Evolutionary conservation across 176 grass and related monocot genomes (phyloP).

Genomic region (Triticum monococcum): DNA sequence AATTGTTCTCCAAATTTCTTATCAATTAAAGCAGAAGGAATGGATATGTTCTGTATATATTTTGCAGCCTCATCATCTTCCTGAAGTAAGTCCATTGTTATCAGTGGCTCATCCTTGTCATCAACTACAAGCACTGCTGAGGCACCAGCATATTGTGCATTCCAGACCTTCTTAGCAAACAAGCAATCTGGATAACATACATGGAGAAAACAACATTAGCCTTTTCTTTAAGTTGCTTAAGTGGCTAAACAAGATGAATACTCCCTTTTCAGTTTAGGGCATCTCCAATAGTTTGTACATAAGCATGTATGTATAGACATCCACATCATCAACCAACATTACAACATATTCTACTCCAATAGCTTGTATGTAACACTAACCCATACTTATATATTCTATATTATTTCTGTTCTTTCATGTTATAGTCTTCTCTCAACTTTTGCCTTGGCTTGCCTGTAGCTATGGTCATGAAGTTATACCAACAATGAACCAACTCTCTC

Average conservation of each 20-base stretch:
- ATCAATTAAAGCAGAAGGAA: slow-evolving; percentile 87
- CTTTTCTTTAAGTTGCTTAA: slow-evolving; percentile 1
- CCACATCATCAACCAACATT: too few relatives aligned
- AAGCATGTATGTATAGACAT: too few relatives aligned
- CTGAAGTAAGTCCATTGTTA: slow-evolving; percentile 95
- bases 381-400: too few relatives aligned
- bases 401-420: too few relatives aligned
- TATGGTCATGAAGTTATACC: too few relatives aligned
- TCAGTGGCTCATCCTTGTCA: slow-evolving; percentile 91
- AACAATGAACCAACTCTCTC: too few relatives aligned
- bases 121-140: slow-evolving; percentile 94
- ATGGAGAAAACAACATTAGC: neutral
- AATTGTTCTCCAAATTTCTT: slow-evolving; percentile 85
- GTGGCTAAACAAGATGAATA: neutral
- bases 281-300: too few relatives aligned
- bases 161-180: slow-evolving; percentile 95
- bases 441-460: too few relatives aligned
- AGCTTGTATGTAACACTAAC: too few relatives aligned
- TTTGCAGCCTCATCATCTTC: slow-evolving; percentile 96
- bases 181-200: slow-evolving; percentile 62
- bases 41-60: slow-evolving; percentile 96
- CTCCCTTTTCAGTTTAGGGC: too few relatives aligned
- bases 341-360: too few relatives aligned
- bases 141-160: slow-evolving; percentile 91
- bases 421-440: too few relatives aligned